Base-by-base conservation (phyloP, 164 flowering plant species). In the Stephania japonica region DNA sequence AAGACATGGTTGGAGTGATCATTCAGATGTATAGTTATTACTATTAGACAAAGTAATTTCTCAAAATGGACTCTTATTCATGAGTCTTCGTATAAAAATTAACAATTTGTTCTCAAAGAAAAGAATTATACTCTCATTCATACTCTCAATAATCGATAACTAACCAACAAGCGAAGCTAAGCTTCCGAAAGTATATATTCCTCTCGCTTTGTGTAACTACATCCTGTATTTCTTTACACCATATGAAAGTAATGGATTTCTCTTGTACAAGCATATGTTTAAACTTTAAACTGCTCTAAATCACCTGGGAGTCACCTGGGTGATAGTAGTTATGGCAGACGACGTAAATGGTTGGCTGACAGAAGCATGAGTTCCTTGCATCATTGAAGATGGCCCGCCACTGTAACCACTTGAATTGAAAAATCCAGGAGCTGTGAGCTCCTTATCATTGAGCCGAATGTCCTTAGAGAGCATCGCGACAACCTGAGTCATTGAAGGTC, bases 401-500 rank as follows among this genome's bases (percentile, higher is more conserved):
- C 82, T 63, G 26, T 3, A 13, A 7, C 77, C 70, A 9, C 41
- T 80, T 73, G 38, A 70, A 23, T 76, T 74, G 70, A 85, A 86
- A 80, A 83, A 83, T 61, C 97, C 94, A 0, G 97, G 97, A 66
- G 92, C 84, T 12, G 87, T 82, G 19, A 91, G 84, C 62, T 83
- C 73, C 75, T 86, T 78, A 81, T 91, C 97, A 42, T 91, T 88
- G 50, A 91, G 83, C 44, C 82, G 77, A 25, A 83, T 78, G 64
- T 85, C 80, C 75, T 78, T 88, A 2, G 97, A 81, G 27, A 91
- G 88, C 97, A 91, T 88, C 44, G 85, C 83, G 56, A 89, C 78
- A 24, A 88, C 91, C 73, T 88, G 93, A 75, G 85, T 84, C 94
- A 91, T 90, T 42, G 67, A 41, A 19, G 97, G 97, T 75, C 97